Base-by-base conservation (phyloP, 306 rosid genomes). In the Canavalia gladiata region DNA sequence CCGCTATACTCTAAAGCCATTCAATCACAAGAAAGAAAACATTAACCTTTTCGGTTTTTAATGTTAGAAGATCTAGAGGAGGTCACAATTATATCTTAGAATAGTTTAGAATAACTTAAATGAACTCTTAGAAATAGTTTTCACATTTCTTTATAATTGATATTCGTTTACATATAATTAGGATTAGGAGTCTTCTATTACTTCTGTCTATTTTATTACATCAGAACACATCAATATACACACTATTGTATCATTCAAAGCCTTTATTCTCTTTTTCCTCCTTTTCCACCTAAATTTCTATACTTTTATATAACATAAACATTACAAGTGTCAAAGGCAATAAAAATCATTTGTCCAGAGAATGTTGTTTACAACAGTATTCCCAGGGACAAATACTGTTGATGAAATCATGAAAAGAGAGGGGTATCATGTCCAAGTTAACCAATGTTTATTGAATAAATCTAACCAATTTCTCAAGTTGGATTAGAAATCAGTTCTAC, bases 351-450 rank as follows among this genome's bases (percentile, higher is more conserved):
- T 41, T 58, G 58, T 46, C 77, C 5, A 58, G 56, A 8, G 29
- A 39, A 55, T 55, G 47, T 6, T 68, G 49, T 41, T 63, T 72
- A 29, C 84, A 49, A 49, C 52, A 43, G 33, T 39, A 62, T 60
- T 52, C 45, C 35, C 8, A 34, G 10, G 31, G 51, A 33, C 45
- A 49, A 62, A 62, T 3, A 41, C 66, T 13, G 10, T 43, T 4
- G 65, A 37, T 6, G 49, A 35, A 9, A 73, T 72, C 52, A 72
- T 2, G 31, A 65, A 77, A 77, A 66, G 13, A 9, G 7, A 63
- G 33, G 33, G 77, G 67, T 47, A 51, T 68, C 74, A 78, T 30
- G 25, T 37, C 68, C 59, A 18, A 39, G 30, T 68, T 73, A 81
- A 81, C 50, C 57, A 35, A 57, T 42, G 73, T 69, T 39, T 18